Evolutionary conservation across 768 basidiomycete genomes (phyloP).

Genomic region (Leccinellum rugosiceps): DNA sequence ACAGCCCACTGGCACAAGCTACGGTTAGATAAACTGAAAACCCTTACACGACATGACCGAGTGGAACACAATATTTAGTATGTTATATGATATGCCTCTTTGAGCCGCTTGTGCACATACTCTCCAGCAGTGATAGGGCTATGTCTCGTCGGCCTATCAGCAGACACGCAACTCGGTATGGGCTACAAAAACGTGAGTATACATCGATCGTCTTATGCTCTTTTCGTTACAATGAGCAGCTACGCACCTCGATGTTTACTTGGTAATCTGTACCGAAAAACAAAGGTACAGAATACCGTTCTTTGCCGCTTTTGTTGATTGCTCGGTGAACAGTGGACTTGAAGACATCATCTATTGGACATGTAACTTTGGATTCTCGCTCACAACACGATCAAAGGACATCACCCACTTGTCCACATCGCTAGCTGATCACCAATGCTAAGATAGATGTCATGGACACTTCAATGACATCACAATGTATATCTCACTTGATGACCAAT

Average conservation of each 20-base stretch:
- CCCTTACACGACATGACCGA: not conserved
- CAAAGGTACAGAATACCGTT: too few relatives aligned
- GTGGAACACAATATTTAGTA: not conserved
- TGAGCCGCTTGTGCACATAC: conserved; percentile 72
- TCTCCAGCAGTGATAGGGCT: conserved; percentile 75
- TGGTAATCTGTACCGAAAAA: too few relatives aligned
- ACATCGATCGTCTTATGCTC: not conserved
- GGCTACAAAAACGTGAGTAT: conserved; percentile 33
- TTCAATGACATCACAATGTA: not conserved
- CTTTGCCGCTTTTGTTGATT: too few relatives aligned
- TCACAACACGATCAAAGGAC: too few relatives aligned
- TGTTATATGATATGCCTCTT: conserved; percentile 36
- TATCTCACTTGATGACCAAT: conserved; percentile 76
- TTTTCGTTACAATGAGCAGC: not conserved
- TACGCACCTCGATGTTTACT: too few relatives aligned
- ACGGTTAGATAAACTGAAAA: not conserved
- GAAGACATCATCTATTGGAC: too few relatives aligned
- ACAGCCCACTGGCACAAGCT: too few relatives aligned
- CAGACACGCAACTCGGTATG: conserved; percentile 48
- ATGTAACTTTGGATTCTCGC: too few relatives aligned
- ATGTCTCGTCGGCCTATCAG: conserved; percentile 61
- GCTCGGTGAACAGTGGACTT: too few relatives aligned
- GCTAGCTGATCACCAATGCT: too few relatives aligned
- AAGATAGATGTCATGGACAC: too few relatives aligned
- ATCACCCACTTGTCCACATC: too few relatives aligned